Conservation (phyloP, 148 eudicot genomes). For the Rhododendron vialii region DNA sequence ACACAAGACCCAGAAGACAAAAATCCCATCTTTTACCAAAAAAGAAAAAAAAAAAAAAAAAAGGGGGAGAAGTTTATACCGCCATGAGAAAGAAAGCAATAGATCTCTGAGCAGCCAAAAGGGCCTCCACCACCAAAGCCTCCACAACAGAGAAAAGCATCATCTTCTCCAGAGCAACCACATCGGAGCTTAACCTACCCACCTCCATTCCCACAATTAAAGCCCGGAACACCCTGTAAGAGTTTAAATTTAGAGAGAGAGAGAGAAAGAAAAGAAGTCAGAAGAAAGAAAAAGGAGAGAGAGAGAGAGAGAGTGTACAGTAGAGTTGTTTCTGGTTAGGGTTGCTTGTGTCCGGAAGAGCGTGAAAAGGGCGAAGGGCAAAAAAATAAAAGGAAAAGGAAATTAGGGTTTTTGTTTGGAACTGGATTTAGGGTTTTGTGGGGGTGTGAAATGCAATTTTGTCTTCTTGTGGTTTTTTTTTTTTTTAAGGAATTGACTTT, state of each 20-base stretch:
- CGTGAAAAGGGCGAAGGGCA: background rate
- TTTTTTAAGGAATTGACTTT: no score
- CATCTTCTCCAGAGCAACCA: constrained; percentile 16
- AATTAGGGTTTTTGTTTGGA: constrained; percentile 14
- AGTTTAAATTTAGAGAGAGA: background rate
- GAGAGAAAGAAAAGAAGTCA: no score
- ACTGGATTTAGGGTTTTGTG: constrained; percentile 2
- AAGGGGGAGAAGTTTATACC: constrained; percentile 28
- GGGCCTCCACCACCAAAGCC: constrained; percentile 29
- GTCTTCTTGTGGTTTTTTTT: background rate
- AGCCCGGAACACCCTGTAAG: background rate
- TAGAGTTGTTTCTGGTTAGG: constrained; percentile 7
- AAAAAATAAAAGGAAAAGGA: background rate
- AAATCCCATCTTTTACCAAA: constrained; percentile 12
- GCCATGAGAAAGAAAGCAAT: constrained; percentile 42
- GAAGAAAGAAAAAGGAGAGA: background rate
- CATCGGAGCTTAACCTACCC: constrained; percentile 29
- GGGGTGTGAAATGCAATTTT: constrained; percentile 4
- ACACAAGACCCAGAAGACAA: constrained; percentile 4
- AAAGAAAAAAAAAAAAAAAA: background rate
- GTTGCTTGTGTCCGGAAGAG: constrained; percentile 17
- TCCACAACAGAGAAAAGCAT: constrained; percentile 31
- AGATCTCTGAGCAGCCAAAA: constrained; percentile 54
- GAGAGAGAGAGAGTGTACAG: background rate
- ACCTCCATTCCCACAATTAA: constrained; percentile 42